These are phyloP conservation scores for Syncephalastrum contaminatum DNA, from an alignment of 371 early-diverging fungal genomes.

Conservation along the genomic window DNA sequence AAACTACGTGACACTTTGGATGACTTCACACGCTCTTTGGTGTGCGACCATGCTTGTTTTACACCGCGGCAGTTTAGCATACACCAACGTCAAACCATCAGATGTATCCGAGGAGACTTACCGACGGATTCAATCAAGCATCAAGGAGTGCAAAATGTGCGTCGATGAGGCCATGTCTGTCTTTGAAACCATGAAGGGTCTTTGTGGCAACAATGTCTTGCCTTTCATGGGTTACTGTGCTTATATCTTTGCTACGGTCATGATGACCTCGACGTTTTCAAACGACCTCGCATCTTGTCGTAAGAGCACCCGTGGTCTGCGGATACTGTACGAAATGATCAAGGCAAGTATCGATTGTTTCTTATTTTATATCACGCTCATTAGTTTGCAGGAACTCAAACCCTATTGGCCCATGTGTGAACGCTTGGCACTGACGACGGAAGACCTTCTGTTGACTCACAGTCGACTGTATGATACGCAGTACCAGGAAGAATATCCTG, in stretches of 20 bases:
- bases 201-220: slow-evolving; percentile 32
- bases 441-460: slow-evolving; percentile 35
- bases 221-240: slow-evolving; percentile 46
- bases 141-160: slow-evolving; percentile 26
- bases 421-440: slow-evolving; percentile 33
- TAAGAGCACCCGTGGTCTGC: slow-evolving; percentile 30
- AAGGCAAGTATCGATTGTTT: not conserved
- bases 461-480: slow-evolving; percentile 31
- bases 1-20: slow-evolving; percentile 39
- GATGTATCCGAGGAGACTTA: slow-evolving; percentile 20
- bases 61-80: slow-evolving; percentile 43
- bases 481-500: slow-evolving; percentile 7
- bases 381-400: slow-evolving; percentile 5
- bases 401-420: slow-evolving; percentile 48
- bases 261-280: slow-evolving; percentile 45
- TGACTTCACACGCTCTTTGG: slow-evolving; percentile 37
- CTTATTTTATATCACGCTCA: not conserved
- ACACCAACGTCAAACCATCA: slow-evolving; percentile 20
- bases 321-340: slow-evolving; percentile 4
- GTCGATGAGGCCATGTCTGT: slow-evolving; percentile 35
- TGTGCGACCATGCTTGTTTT: slow-evolving; percentile 37
- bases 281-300: slow-evolving; percentile 26
- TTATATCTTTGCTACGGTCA: slow-evolving; percentile 42
- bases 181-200: slow-evolving; percentile 27
- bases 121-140: slow-evolving; percentile 26